Evolutionary conservation across 1,139 yeast genomes (phyloP), one percentile per base, ranked within the genome.

Genomic region (Sugiyamaella neomexicana): DNA sequence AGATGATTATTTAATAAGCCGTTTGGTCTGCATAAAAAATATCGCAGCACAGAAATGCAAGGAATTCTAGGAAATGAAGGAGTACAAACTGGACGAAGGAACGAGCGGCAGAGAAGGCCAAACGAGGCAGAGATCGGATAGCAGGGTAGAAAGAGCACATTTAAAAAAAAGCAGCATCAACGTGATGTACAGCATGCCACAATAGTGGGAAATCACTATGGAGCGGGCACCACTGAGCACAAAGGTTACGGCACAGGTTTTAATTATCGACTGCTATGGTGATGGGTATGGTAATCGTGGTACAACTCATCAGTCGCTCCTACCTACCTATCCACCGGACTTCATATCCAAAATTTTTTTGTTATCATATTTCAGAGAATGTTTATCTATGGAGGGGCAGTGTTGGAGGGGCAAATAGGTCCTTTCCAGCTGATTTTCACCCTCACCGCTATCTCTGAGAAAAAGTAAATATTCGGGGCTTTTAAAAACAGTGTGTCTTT

Each of bases 381-480:
- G n/a, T n/a, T n/a, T n/a, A n/a, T n/a, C n/a, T n/a, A n/a, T n/a
- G n/a, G n/a, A n/a, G n/a, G n/a, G n/a, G n/a, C n/a, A n/a, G n/a
- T n/a, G n/a, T n/a, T n/a, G n/a, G n/a, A n/a, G n/a, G n/a, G n/a
- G n/a, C n/a, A n/a, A n/a, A n/a, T n/a, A n/a, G n/a, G n/a, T n/a
- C n/a, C n/a, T n/a, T 31, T 29, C 34, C 41, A 13, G 9, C n/a
- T 29, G 34, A 29, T 12, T 34, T 13, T 23, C 49, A 36, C 49
- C 48, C 39, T 38, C 48, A n/a, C 37, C 53, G 27, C 37, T 42
- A 37, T 50, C 53, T 36, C 8, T 34, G 25, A 5, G 25, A 40
- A 40, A 47, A 39, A 17, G 31, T 12, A 39, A 44, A 15, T 23
- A 16, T 15, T n/a, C 13, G 6, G 8, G 39, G 12, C 34, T 20